Conservation (phyloP, 2,329 filamentous ascomycete genomes). For the Fusarium pininemorale region DNA sequence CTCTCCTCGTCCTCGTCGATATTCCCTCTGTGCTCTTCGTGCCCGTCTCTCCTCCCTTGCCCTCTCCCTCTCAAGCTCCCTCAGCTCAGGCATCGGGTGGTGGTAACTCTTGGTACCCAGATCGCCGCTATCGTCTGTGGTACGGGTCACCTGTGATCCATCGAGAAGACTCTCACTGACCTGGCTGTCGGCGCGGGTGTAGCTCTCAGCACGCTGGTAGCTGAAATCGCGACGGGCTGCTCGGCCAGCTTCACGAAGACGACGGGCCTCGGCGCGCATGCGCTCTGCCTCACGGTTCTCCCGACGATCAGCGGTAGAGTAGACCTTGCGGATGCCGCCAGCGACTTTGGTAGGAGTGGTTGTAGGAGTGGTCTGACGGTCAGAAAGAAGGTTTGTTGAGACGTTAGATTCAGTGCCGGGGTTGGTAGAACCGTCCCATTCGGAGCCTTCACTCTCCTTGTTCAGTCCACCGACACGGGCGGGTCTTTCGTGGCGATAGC, state of each 20-base stretch:
- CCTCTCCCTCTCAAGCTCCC: constrained; percentile 46
- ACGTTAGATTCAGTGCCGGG: constrained; percentile 71
- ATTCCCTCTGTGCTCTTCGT: constrained; percentile 44
- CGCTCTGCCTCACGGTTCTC: constrained; percentile 62
- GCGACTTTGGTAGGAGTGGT: constrained; percentile 55
- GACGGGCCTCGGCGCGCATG: constrained; percentile 64
- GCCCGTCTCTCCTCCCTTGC: constrained; percentile 49
- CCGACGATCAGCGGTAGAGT: constrained; percentile 66
- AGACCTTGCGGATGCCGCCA: constrained; percentile 68
- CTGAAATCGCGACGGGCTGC: constrained; percentile 60
- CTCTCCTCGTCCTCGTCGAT: constrained; percentile 47
- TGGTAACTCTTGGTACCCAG: constrained; percentile 67
- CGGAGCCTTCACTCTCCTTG: constrained; percentile 78
- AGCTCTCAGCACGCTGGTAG: constrained; percentile 55
- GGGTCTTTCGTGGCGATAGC: constrained; percentile 86
- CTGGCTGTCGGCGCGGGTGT: constrained; percentile 35
- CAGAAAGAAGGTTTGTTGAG: constrained; percentile 67
- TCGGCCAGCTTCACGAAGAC: constrained; percentile 64
- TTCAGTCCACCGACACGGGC: constrained; percentile 92
- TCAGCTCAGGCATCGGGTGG: constrained; percentile 64
- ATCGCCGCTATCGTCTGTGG: constrained; percentile 56
- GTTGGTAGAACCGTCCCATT: constrained; percentile 78
- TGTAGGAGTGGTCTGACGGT: constrained; percentile 66
- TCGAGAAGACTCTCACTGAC: constrained; percentile 47
- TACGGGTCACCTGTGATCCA: constrained; percentile 46